phyloP scores from a whole-genome alignment of 805 yeast genomes.

The Ogataea polymorpha region DNA sequence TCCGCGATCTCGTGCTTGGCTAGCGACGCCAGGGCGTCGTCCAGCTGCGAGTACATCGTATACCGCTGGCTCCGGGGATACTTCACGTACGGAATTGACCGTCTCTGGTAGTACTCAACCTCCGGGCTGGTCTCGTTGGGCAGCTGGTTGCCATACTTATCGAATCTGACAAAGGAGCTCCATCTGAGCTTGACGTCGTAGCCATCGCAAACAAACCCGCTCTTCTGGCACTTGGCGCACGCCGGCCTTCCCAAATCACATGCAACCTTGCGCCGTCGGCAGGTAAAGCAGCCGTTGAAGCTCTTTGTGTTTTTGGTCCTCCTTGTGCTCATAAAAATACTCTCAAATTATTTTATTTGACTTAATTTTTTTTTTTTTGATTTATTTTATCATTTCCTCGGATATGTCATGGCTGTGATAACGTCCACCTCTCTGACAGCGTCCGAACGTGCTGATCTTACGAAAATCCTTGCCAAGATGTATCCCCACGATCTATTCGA shows the following conservation, averaged over 20 bases:
- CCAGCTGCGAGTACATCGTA: slow-evolving; percentile 80
- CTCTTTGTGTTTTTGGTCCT: slow-evolving; percentile 54
- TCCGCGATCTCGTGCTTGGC: slow-evolving; percentile 44
- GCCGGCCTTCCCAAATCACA: slow-evolving; percentile 73
- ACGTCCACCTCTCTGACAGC: slow-evolving; percentile 29
- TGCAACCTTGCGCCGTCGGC: slow-evolving; percentile 74
- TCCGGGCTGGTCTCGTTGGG: slow-evolving; percentile 35
- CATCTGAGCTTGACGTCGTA: slow-evolving; percentile 79
- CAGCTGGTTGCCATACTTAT: slow-evolving; percentile 42
- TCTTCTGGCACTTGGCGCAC: slow-evolving; percentile 68
- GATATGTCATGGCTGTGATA: slow-evolving; percentile 11
- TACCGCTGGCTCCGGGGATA: slow-evolving; percentile 61
- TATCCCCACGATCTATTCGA: slow-evolving; percentile 19
- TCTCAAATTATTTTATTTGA: not conserved
- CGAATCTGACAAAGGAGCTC: slow-evolving; percentile 57
- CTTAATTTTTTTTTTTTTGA: not conserved
- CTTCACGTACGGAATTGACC: slow-evolving; percentile 69
- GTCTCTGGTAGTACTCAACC: slow-evolving; percentile 57
- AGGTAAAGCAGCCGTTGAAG: slow-evolving; percentile 86
- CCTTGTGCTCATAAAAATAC: slow-evolving; percentile 1
- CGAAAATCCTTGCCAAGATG: slow-evolving; percentile 15
- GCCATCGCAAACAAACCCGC: slow-evolving; percentile 73
- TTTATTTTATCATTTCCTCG: not conserved
- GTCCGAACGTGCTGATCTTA: slow-evolving; percentile 15
- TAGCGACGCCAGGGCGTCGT: slow-evolving; percentile 56